Evolutionary conservation across 2,329 filamentous ascomycete genomes (phyloP).

Genomic region (Colletotrichum simmondsii): DNA sequence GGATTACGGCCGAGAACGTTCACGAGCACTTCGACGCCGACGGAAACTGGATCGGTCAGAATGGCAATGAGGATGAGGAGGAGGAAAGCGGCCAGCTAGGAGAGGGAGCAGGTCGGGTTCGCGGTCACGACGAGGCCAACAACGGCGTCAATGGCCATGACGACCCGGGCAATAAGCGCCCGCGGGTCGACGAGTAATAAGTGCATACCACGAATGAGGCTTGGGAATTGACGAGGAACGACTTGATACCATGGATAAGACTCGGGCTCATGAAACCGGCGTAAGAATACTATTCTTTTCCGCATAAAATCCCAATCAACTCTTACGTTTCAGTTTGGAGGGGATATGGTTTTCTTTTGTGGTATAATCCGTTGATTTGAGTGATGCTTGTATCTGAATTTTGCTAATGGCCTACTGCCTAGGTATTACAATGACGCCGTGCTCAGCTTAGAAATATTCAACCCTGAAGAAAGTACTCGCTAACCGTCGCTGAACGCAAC

Average conservation of each 20-base stretch:
- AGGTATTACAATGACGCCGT: conserved; percentile 21
- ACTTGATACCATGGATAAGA: conserved; percentile 26
- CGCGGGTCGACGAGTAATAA: conserved; percentile 50
- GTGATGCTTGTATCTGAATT: background rate
- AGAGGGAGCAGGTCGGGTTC: conserved; percentile 71
- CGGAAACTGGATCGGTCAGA: conserved; percentile 77
- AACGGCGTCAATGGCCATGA: conserved; percentile 55
- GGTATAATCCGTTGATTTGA: background rate
- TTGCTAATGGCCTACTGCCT: conserved; percentile 7
- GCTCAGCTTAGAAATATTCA: background rate
- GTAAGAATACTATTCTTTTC: conserved; percentile 6
- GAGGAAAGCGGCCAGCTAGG: conserved; percentile 64
- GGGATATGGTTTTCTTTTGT: background rate
- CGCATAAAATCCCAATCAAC: background rate
- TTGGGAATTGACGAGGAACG: conserved; percentile 5
- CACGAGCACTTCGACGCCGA: conserved; percentile 84
- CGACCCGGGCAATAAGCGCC: conserved; percentile 58
- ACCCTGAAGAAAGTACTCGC: background rate
- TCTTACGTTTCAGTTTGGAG: background rate
- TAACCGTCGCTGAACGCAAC: background rate
- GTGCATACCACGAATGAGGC: too few relatives aligned
- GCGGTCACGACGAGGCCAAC: conserved; percentile 64
- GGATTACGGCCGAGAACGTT: conserved; percentile 94
- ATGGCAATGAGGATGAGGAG: conserved; percentile 47
- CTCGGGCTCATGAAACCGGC: background rate